Conservation (phyloP, 2,329 filamentous ascomycete species). For the Apiospora aurea region DNA sequence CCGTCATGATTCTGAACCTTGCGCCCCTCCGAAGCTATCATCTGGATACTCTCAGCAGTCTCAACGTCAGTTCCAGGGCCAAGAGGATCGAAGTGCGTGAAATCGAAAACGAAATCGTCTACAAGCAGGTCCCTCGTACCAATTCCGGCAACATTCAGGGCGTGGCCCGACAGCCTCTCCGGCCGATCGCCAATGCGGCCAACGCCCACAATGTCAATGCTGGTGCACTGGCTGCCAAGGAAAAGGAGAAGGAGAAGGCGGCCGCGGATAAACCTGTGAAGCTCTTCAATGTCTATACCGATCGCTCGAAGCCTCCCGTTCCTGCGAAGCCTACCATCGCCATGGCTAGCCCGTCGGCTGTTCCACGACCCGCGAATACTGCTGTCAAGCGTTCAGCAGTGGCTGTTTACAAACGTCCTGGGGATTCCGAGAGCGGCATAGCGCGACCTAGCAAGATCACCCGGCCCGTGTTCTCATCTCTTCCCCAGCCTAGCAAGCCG, state of each 20-base stretch:
- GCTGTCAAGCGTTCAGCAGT: constrained; percentile 35
- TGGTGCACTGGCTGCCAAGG: constrained; percentile 58
- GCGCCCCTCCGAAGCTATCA: constrained; percentile 93
- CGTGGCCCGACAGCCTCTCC: constrained; percentile 73
- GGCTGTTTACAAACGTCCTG: constrained; percentile 50
- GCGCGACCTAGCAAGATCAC: constrained; percentile 38
- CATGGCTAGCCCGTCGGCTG: constrained; percentile 31
- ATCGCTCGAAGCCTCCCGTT: constrained; percentile 63
- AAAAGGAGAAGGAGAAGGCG: constrained; percentile 53
- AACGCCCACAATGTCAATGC: constrained; percentile 78
- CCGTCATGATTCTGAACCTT: constrained; percentile 95
- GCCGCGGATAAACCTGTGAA: constrained; percentile 78
- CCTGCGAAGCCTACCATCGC: constrained; percentile 51
- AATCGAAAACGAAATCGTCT: constrained; percentile 93
- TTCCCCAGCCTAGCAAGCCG: constrained; percentile 31
- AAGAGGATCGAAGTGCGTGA: constrained; percentile 97
- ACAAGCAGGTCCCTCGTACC: constrained; percentile 72
- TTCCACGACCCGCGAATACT: constrained; percentile 31
- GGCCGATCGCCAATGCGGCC: constrained; percentile 75
- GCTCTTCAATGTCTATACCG: constrained; percentile 86
- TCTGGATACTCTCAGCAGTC: constrained; percentile 88
- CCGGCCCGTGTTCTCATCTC: constrained; percentile 33
- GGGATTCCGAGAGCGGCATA: constrained; percentile 47
- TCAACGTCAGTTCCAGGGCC: constrained; percentile 93
- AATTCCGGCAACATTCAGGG: constrained; percentile 48